phyloP scores from a whole-genome alignment of 2,329 filamentous ascomycete species.

The Penicillium sp. region DNA sequence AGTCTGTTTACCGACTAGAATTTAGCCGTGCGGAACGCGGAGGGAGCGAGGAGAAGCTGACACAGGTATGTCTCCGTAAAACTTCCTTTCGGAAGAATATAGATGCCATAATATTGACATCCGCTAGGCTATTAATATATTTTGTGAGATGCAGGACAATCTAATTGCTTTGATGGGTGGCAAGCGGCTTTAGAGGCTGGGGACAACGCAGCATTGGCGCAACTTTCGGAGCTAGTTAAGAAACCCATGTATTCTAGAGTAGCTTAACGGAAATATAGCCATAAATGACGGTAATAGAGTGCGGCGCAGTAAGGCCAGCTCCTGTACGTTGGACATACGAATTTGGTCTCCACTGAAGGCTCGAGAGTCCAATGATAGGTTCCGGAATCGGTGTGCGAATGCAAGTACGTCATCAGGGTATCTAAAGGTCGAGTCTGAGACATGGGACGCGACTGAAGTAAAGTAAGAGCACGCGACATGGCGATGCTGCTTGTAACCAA shows the following conservation, averaged over 20 bases:
- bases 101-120: not conserved
- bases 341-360: not conserved
- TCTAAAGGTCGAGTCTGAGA: not conserved
- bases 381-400: not conserved
- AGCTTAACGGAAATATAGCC: not conserved
- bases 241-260: not conserved
- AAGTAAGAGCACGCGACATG: not conserved
- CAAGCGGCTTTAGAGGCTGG: not conserved
- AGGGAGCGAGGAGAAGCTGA: constrained; percentile 56
- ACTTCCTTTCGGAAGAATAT: not conserved
- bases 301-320: not conserved
- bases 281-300: not conserved
- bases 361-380: not conserved
- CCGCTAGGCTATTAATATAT: constrained; percentile 25
- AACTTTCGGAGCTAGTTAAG: not conserved
- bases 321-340: not conserved
- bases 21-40: constrained; percentile 52
- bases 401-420: not conserved
- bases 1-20: constrained; percentile 56
- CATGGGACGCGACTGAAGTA: not conserved
- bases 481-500: not conserved
- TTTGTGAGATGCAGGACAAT: constrained; percentile 26
- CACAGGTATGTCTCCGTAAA: constrained; percentile 37
- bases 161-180: constrained; percentile 11
- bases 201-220: not conserved